These are phyloP conservation scores for Plantago coronopus DNA, from an alignment of 305 asterid genomes.

Conservation along the genomic window DNA sequence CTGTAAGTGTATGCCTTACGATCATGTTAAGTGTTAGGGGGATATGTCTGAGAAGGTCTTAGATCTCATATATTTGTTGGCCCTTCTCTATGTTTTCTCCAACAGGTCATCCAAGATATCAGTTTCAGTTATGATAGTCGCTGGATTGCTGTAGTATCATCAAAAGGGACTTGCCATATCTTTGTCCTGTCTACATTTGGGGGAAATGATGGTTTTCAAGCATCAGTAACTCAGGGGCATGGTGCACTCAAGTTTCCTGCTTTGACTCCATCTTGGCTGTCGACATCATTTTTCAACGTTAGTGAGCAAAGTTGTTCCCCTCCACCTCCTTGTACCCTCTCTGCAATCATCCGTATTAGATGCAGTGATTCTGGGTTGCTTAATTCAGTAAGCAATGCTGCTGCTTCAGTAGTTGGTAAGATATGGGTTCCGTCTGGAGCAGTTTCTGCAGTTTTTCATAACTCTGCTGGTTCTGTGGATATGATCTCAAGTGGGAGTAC, in stretches of 20 bases:
- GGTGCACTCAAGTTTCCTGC: slow-evolving; percentile 47
- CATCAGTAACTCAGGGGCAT: slow-evolving; percentile 43
- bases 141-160: slow-evolving; percentile 86
- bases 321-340: slow-evolving; percentile 65
- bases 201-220: slow-evolving; percentile 63
- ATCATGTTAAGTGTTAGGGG: slow-evolving; percentile 12
- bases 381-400: slow-evolving; percentile 85
- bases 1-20: slow-evolving; percentile 50
- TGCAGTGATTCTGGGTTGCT: slow-evolving; percentile 71
- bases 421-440: slow-evolving; percentile 79
- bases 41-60: slow-evolving; percentile 10
- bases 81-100: slow-evolving; percentile 16
- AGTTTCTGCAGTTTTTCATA: slow-evolving; percentile 81
- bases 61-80: slow-evolving; percentile 18
- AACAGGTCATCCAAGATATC: slow-evolving; percentile 93
- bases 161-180: slow-evolving; percentile 94
- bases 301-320: neutral
- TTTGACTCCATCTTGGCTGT: slow-evolving; percentile 84
- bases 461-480: slow-evolving; percentile 42
- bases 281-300: slow-evolving; percentile 37
- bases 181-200: slow-evolving; percentile 86
- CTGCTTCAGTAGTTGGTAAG: slow-evolving; percentile 83
- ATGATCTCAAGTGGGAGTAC: slow-evolving; percentile 36
- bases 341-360: slow-evolving; percentile 75
- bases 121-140: slow-evolving; percentile 84